phyloP scores from a whole-genome alignment of 1,284 basidiomycete species.

The Ustilago xerochloae region DNA sequence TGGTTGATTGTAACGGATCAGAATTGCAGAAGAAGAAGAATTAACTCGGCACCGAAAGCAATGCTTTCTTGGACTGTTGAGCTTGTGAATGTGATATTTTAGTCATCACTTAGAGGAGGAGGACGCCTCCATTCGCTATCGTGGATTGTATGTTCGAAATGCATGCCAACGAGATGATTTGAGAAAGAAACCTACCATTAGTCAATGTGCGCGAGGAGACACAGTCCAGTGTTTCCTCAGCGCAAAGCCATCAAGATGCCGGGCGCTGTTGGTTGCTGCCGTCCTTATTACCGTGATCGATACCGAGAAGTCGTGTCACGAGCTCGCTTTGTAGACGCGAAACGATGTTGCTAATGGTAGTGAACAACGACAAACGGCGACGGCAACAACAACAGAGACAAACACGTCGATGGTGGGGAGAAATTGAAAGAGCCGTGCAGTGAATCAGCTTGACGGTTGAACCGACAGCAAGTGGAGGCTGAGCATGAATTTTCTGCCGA shows the following conservation, averaged over 20 bases:
- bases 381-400: neutral
- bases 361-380: too few relatives aligned
- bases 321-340: too few relatives aligned
- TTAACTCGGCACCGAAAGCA: conserved; percentile 40
- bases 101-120: conserved; percentile 35
- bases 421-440: too few relatives aligned
- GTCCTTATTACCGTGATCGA: too few relatives aligned
- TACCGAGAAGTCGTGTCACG: too few relatives aligned
- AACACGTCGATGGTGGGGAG: neutral
- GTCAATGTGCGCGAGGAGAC: neutral
- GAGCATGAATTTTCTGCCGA: neutral
- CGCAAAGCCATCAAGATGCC: too few relatives aligned
- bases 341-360: neutral
- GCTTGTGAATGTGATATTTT: conserved; percentile 56
- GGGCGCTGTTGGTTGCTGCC: too few relatives aligned
- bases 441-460: neutral
- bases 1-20: too few relatives aligned
- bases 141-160: neutral
- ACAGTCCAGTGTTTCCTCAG: too few relatives aligned
- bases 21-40: conserved; percentile 59
- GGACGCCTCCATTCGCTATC: neutral
- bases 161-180: neutral
- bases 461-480: neutral
- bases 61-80: conserved; percentile 48
- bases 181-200: neutral